Conservation (phyloP, 768 basidiomycete species). For the Tylopilus rubrobrunneus region DNA sequence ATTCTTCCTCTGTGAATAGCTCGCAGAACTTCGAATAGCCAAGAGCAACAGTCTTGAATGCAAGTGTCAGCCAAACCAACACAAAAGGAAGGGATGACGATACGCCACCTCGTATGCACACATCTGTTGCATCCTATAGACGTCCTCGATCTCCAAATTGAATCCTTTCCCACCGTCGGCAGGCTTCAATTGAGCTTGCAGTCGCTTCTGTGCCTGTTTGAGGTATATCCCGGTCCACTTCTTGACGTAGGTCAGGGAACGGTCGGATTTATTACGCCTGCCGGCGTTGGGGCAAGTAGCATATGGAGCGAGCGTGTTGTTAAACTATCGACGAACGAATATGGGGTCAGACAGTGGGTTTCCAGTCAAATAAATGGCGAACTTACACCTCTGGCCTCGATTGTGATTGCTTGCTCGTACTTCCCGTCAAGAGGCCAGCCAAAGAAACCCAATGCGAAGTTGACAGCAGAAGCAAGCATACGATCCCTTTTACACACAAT, state of each 20-base stretch:
- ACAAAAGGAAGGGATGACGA: not conserved
- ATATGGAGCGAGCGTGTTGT: constrained; percentile 85
- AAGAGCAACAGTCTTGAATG: constrained; percentile 73
- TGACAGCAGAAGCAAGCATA: constrained; percentile 62
- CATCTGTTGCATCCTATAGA: constrained; percentile 75
- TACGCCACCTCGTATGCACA: constrained; percentile 74
- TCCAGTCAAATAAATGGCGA: constrained; percentile 4
- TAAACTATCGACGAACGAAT: constrained; percentile 43
- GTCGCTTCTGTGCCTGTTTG: constrained; percentile 53
- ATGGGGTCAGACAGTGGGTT: not conserved
- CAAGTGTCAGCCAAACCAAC: not conserved
- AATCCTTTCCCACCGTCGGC: constrained; percentile 40
- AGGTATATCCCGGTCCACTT: constrained; percentile 76
- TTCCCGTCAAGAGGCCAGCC: constrained; percentile 68
- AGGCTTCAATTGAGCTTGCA: constrained; percentile 48
- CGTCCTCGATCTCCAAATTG: constrained; percentile 59
- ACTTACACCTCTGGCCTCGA: constrained; percentile 58
- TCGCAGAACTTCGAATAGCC: constrained; percentile 91
- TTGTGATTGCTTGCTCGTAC: constrained; percentile 74
- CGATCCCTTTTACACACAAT: constrained; percentile 49
- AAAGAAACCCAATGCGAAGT: constrained; percentile 74
- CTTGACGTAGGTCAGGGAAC: constrained; percentile 53
- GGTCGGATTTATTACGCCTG: constrained; percentile 43
- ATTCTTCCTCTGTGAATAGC: constrained; percentile 87
- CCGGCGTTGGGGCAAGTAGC: constrained; percentile 71